These are phyloP conservation scores for Clavispora asparagi DNA, from an alignment of 805 yeast species.

Conservation along the genomic window DNA sequence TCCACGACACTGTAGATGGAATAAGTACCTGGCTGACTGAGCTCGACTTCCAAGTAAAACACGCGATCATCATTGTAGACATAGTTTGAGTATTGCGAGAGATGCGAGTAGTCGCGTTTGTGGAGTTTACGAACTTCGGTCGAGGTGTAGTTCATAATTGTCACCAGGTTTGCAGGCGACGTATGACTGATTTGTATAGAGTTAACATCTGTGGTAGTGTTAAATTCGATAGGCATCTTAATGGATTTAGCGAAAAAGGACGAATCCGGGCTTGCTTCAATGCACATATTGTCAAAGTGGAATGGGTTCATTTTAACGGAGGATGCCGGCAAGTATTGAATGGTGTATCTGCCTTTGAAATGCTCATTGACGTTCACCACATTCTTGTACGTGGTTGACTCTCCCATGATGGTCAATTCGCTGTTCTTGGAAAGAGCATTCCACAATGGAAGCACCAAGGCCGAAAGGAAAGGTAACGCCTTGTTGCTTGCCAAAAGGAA, in stretches of 20 bases:
- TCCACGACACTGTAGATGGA: slow-evolving; percentile 65
- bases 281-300: slow-evolving; percentile 54
- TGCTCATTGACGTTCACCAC: slow-evolving; percentile 51
- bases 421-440: slow-evolving; percentile 33
- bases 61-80: slow-evolving; percentile 34
- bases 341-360: slow-evolving; percentile 80
- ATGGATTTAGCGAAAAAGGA: slow-evolving; percentile 17
- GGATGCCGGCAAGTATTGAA: slow-evolving; percentile 87
- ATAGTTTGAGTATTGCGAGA: slow-evolving; percentile 19
- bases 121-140: slow-evolving; percentile 45
- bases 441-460: slow-evolving; percentile 38
- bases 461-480: slow-evolving; percentile 41
- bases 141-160: slow-evolving; percentile 49
- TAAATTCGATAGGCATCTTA: slow-evolving; percentile 67
- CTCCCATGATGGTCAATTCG: slow-evolving; percentile 52
- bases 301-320: slow-evolving; percentile 80
- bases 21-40: slow-evolving; percentile 72
- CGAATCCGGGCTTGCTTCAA: slow-evolving; percentile 25
- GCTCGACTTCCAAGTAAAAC: slow-evolving; percentile 60
- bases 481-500: slow-evolving; percentile 49
- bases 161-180: slow-evolving; percentile 47
- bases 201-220: slow-evolving; percentile 71
- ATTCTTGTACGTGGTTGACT: slow-evolving; percentile 32
- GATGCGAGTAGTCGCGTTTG: slow-evolving; percentile 27
- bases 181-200: slow-evolving; percentile 59